phyloP scores from a whole-genome alignment of 495 filamentous ascomycete genomes.

The Pyrenopolyporus hunteri region DNA sequence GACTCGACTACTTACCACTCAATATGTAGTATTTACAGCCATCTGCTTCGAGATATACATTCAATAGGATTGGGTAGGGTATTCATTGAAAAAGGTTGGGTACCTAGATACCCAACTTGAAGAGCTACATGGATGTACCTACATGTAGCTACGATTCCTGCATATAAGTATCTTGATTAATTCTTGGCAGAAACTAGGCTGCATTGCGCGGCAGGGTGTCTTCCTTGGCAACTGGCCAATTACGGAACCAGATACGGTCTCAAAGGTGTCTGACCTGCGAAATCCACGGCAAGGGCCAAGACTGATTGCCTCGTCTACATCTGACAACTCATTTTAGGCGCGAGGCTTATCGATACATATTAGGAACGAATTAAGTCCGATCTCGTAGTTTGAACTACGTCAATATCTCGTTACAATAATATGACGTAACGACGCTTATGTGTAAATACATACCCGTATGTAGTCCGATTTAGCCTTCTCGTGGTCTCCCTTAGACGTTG shows the following conservation, averaged over 20 bases:
- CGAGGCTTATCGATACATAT: not conserved
- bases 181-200: constrained; percentile 26
- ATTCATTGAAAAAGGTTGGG: no score
- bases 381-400: not conserved
- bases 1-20: no score
- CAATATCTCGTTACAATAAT: not conserved
- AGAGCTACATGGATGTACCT: no score
- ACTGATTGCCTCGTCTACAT: not conserved
- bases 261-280: constrained; percentile 9
- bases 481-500: no score
- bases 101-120: no score
- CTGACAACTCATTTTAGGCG: not conserved
- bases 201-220: constrained; percentile 11
- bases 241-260: constrained; percentile 10
- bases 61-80: no score
- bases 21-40: no score
- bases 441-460: no score
- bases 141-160: not conserved
- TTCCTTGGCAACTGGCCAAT: constrained; percentile 18
- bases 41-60: no score
- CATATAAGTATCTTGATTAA: constrained; percentile 19
- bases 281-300: constrained; percentile 8
- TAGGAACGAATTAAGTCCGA: not conserved
- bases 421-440: not conserved
- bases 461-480: not conserved